Base-by-base conservation (phyloP, 805 yeast genomes). In the Yamadazyma ubonensis region DNA sequence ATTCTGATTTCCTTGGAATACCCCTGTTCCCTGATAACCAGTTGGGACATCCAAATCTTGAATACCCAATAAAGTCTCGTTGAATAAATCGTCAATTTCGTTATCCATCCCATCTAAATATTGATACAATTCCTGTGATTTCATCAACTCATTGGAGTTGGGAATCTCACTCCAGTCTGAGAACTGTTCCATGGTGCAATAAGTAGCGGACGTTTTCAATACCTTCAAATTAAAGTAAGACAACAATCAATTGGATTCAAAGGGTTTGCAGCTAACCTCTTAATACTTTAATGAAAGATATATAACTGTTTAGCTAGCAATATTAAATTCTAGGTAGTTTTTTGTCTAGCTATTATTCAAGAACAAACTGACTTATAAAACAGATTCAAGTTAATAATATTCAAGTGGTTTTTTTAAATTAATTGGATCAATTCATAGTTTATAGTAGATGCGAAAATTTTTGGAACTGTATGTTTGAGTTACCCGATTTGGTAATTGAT, bases 11-110 rank as follows among this genome's bases (percentile, higher is more conserved):
- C 64, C 30, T 34, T 36, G 36, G 37, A 57, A 35, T 58, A 67
- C 2, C 75, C 75, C 0, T n/a, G n/a, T n/a, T n/a, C n/a, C n/a
- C n/a, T n/a, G n/a, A n/a, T n/a, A n/a, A n/a, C n/a, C n/a, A n/a
- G 70, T 57, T 0, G 86, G 83, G 32, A 83, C 83, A 49, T 76
- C 86, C 43, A 83, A 67, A 39, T 81, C 88, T 53, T 77, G 81
- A 18, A 79, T 58, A 0, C 74, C 72, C 10, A 71, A 63, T 28
- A 82, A 59, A 2, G 84, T 73, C 46, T 78, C 80, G 29, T 76
- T 76, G 42, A 83, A 65, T 44, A 78, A 57, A 46, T 71, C 73
- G 54, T 78, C 83, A 25, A 78, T 64, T 21, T 79, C 76, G 25
- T 31, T 29, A 54, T 71, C 73, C 19, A 29, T 30, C 8, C 58